Evolutionary conservation across 2,329 filamentous ascomycete genomes (phyloP).

Genomic region (Emydomyces testavorans): DNA sequence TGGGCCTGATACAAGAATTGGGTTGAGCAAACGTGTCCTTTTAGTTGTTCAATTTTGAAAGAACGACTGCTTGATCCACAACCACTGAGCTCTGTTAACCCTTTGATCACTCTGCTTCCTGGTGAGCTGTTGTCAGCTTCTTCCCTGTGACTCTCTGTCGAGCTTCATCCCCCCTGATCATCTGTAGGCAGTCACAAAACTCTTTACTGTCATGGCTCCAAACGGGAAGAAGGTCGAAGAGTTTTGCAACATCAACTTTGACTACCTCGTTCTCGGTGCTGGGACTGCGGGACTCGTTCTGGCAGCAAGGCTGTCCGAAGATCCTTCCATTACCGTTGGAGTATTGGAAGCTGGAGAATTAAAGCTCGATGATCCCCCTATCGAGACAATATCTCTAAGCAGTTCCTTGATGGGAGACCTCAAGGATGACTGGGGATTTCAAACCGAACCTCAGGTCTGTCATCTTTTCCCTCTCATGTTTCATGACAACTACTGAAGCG

Average conservation of each 20-base stretch:
- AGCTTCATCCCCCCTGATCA: neutral
- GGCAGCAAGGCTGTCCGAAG: conserved; percentile 31
- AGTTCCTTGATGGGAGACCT: neutral
- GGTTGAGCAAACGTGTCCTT: neutral
- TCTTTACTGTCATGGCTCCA: neutral
- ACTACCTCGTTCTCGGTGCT: conserved; percentile 22
- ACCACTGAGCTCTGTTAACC: no score
- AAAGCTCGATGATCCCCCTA: neutral
- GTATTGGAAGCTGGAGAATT: conserved; percentile 36
- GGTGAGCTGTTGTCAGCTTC: neutral
- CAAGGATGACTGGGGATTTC: conserved; percentile 24
- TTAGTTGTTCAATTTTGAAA: neutral
- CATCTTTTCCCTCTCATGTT: neutral
- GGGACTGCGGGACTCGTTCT: conserved; percentile 22
- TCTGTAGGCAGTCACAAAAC: neutral
- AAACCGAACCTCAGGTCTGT: conserved; percentile 19
- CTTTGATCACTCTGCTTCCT: neutral
- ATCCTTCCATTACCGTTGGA: conserved; percentile 33
- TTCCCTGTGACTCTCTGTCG: neutral
- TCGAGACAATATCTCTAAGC: neutral
- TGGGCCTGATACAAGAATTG: neutral
- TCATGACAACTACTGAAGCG: neutral
- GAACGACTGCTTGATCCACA: conserved; percentile 7
- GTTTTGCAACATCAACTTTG: conserved; percentile 6
- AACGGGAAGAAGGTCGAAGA: neutral